Evolutionary conservation across 192 early-diverging fungal genomes (phyloP).

Genomic region (Backusella tuberculispora): DNA sequence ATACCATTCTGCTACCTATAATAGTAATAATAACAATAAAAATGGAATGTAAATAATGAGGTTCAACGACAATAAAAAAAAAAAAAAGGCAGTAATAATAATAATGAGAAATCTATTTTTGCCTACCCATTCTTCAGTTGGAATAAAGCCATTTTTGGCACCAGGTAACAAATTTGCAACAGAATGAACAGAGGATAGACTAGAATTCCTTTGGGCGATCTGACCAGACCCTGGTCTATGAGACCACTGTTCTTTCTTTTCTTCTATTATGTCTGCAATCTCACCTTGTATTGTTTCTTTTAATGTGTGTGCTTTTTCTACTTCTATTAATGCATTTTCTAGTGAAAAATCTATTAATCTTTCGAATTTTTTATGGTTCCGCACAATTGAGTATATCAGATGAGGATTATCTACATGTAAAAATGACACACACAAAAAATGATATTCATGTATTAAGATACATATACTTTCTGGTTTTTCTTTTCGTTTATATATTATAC

Average conservation of each 20-base stretch:
- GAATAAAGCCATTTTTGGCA: constrained; percentile 19
- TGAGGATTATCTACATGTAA: constrained; percentile 66
- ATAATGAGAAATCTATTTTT: not conserved
- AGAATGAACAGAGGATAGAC: constrained; percentile 9
- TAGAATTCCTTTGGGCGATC: not conserved
- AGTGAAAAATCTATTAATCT: constrained; percentile 69
- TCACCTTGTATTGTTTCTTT: not conserved
- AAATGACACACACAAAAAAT: not conserved
- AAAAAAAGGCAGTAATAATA: not conserved
- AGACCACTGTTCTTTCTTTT: not conserved
- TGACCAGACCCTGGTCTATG: not conserved
- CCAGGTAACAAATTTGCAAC: constrained; percentile 12
- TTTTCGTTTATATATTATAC: not conserved
- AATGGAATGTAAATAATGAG: no score
- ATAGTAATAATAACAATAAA: no score
- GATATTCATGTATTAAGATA: not conserved
- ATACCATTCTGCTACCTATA: constrained; percentile 16
- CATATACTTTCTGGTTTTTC: not conserved
- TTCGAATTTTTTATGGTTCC: constrained; percentile 71
- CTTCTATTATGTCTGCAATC: not conserved
- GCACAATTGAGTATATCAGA: constrained; percentile 79
- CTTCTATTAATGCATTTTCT: constrained; percentile 63
- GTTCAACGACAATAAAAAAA: not conserved
- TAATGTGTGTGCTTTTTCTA: constrained; percentile 47
- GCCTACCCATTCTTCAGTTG: constrained; percentile 44